phyloP scores from a whole-genome alignment of 345 rosid species.

The Moricandia moricandioides region DNA sequence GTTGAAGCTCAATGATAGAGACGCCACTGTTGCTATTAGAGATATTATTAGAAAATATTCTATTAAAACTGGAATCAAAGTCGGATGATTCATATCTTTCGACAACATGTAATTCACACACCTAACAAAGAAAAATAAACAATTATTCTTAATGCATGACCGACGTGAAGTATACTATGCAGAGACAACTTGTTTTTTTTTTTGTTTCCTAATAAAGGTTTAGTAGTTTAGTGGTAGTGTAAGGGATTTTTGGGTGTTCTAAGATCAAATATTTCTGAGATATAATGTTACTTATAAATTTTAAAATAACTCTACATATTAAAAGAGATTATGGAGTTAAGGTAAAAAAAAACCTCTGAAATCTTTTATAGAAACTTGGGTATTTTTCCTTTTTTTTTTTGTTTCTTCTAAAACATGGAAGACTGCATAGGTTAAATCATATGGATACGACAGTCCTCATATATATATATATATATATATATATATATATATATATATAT shows the following conservation, averaged over 20 bases:
- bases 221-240: not conserved
- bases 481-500: too few relatives aligned
- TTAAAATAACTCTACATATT: too few relatives aligned
- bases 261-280: not conserved
- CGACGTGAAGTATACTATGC: not conserved
- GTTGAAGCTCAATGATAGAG: conserved; percentile 23
- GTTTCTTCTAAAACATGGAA: too few relatives aligned
- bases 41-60: not conserved
- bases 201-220: not conserved
- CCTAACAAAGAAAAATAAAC: not conserved
- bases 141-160: conserved; percentile 24
- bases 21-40: conserved; percentile 19
- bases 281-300: too few relatives aligned
- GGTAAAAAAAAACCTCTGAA: too few relatives aligned
- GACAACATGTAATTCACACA: conserved; percentile 10
- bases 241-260: not conserved
- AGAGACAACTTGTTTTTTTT: not conserved
- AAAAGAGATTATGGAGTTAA: too few relatives aligned
- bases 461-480: too few relatives aligned
- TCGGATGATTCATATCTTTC: not conserved
- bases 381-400: too few relatives aligned
- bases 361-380: too few relatives aligned
- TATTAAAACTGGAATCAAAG: not conserved
- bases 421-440: too few relatives aligned
- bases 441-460: too few relatives aligned